Conservation (phyloP, 176 grass and related monocot species). For the Carex parvula region DNA sequence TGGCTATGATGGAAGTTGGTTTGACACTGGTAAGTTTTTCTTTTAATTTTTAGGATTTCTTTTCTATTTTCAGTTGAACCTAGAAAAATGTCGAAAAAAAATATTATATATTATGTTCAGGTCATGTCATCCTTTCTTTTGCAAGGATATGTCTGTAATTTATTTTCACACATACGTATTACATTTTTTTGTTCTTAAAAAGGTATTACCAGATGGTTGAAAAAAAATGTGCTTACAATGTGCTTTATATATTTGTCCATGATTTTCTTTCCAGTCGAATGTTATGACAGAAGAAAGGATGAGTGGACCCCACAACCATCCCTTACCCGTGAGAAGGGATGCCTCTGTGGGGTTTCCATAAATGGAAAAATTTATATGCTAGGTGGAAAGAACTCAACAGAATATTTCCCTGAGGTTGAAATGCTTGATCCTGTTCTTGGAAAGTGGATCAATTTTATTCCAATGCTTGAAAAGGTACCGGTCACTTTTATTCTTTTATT, state of each 20-base stretch:
- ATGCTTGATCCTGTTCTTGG: conserved; percentile 63
- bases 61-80: neutral
- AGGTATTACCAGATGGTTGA: neutral
- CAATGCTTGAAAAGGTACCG: conserved; percentile 75
- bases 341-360: conserved; percentile 46
- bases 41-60: conserved; percentile 9
- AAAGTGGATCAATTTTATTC: conserved; percentile 52
- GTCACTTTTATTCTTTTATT: neutral
- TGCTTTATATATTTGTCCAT: neutral
- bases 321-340: conserved; percentile 50
- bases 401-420: conserved; percentile 63
- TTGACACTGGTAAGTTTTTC: conserved; percentile 50
- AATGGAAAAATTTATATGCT: conserved; percentile 61
- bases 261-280: conserved; percentile 50
- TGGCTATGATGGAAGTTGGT: conserved; percentile 65
- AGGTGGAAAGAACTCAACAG: conserved; percentile 54
- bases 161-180: neutral
- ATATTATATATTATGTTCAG: conserved; percentile 1
- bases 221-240: neutral
- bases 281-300: conserved; percentile 57
- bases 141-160: neutral
- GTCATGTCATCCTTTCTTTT: neutral
- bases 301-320: conserved; percentile 51
- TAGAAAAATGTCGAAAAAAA: neutral
- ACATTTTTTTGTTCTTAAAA: neutral